Percentiles rank a stretch among this genome's conserved stretches.
Conservation (phyloP, 306 rosid genomes). For the Cucurbita ficifolia region DNA sequence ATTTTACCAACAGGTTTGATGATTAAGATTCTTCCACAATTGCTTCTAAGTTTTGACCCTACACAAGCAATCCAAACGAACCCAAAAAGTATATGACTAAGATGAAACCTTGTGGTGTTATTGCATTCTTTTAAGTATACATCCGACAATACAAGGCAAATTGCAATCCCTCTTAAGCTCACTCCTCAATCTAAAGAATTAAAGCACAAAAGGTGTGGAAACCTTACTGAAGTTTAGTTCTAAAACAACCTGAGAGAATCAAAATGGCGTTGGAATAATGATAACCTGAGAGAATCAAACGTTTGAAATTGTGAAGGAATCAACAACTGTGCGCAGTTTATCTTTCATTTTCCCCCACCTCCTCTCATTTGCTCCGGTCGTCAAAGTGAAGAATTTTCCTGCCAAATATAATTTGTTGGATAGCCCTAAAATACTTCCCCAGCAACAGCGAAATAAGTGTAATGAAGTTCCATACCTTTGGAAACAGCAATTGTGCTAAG, state of each 20-base stretch:
- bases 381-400: slow-evolving; percentile 87
- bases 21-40: too few species aligned
- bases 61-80: not conserved
- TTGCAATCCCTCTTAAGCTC: not conserved
- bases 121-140: not conserved
- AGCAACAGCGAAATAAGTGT: not conserved
- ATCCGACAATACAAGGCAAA: not conserved
- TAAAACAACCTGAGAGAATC: not conserved
- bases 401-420: slow-evolving; percentile 9
- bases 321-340: slow-evolving; percentile 49
- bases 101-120: not conserved
- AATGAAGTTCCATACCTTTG: slow-evolving; percentile 48
- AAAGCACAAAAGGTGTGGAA: not conserved
- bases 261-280: not conserved
- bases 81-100: not conserved
- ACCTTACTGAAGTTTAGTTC: not conserved
- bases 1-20: too few species aligned
- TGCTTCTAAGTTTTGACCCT: not conserved
- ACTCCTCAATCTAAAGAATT: not conserved
- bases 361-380: slow-evolving; percentile 85
- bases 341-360: slow-evolving; percentile 97
- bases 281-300: slow-evolving; percentile 29
- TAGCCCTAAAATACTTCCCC: not conserved
- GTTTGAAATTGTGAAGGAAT: slow-evolving; percentile 59
- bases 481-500: slow-evolving; percentile 64